Evolutionary conservation across 768 basidiomycete species (phyloP), one percentile per base, ranked within the genome.

Genomic region (Pholiota conissans): DNA sequence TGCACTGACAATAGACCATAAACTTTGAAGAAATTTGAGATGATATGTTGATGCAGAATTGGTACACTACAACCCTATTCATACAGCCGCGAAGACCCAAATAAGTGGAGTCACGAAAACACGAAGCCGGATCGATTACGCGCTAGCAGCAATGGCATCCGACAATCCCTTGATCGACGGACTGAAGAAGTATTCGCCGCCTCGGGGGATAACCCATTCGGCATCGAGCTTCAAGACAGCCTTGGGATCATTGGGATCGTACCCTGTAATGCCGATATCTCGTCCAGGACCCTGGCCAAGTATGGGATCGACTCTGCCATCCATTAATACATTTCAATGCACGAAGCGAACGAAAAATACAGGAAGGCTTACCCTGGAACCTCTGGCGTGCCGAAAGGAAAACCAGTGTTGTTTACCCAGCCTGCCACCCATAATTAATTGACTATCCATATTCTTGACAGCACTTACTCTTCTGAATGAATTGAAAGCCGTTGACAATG

Each of bases 101-200:
- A 35, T 13, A 35, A 3, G 4, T 39, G 16, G 2, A 39, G 20
- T 39, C 29, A n/a, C n/a, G n/a, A n/a, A n/a, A n/a, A n/a, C n/a
- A n/a, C n/a, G n/a, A n/a, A n/a, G n/a, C n/a, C n/a, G n/a, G n/a
- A 14, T 28, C 34, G 24, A 22, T 59, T 34, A 58, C 37, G 55
- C 57, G 47, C 52, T 34, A 26, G 61, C 39, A 3, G 61, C 61
- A 47, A 75, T 60, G 14, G 67, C 74, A 13, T 71, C 69, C 67
- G 73, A 76, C 65, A 84, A 68, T 8, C 74, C 77, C 30, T 75
- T 75, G 52, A 82, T 65, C 20, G 79, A 79, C 0, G 82, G 83
- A 3, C 75, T 68, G 67, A 82, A 83, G 67, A 82, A 83, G 63
- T 82, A 82, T 61, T 80, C 82, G 55, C 82, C 80, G 37, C 82